Evolutionary conservation across 2,329 filamentous ascomycete species (phyloP), one percentile per base, ranked within the genome.

Genomic region (Colletotrichum cordylinicola): DNA sequence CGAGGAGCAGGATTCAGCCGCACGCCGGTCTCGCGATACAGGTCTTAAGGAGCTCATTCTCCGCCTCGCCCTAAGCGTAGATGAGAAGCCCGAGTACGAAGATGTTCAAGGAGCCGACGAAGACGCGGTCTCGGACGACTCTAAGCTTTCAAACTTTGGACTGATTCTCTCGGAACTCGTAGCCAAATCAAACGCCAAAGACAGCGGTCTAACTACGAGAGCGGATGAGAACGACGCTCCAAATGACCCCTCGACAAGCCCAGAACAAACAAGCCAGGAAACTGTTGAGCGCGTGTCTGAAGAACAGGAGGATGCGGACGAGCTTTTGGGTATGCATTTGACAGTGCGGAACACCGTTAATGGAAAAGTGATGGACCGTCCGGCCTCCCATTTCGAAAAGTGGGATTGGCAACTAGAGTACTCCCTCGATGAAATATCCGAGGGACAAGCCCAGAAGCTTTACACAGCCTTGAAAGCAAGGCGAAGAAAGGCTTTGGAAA

Each of bases 351-450:
- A 94, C 86, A 91, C 90, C 78, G 90, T 98, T 70, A 93, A 97
- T 80, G 93, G 90, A 21, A 70, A 86, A 15, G 89, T 90, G 70
- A 91, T 95, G 2, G 81, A 86, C 0, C 92, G 95, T 4, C 94
- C 95, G 0, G 78, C 84, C 2, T 79, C 87, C 0, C 16, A 82
- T 93, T 61, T 83, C 67, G 0, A 37, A 80, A 16, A 24, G 12
- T 8, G 83, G 82, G 74, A 92, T 78, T 98, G 96, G 96, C 83
- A 86, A 1, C 87, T 98, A n/a, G 92, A 97, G 79, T 98, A 98
- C 84, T 89, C 92, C 43, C 85, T 98, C 64, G 89, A 90, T 61
- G 94, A 96, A 78, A 86, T 96, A 3, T 68, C 84, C 0, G 78
- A 79, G 4, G 77, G 82, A 0, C 85, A 87, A 12, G 91, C 90